Base-by-base conservation (phyloP, 2,329 filamentous ascomycete species). In the Colletotrichum shisoi region DNA sequence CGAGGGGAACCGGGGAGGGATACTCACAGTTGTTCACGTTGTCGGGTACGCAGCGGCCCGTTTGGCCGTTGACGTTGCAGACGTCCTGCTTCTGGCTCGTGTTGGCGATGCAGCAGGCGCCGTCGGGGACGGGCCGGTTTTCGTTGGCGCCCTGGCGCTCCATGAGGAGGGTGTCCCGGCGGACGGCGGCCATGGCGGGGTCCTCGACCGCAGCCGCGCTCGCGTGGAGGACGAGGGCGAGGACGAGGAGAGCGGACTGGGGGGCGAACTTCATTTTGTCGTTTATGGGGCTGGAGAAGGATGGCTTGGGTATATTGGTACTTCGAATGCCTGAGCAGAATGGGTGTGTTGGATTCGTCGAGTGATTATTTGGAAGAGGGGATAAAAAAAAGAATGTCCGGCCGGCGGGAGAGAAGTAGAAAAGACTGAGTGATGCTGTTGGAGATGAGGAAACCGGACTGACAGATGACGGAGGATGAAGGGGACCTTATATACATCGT, bases 41-140 rank as follows among this genome's bases (percentile, higher is more conserved):
- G 13, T 69, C 75, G 37, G 77, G 76, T 2, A 79, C 75, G 67
- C 77, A 78, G 42, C 74, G 73, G 21, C 77, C 77, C 9, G 65
- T 46, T 68, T 74, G 68, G 62, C 77, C 76, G 68, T 76, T 76
- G 62, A 74, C 71, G 24, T 53, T 72, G 74, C 77, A 79, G 57
- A 75, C 68, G 68, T 79, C 77, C 70, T 79, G 74, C 75, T 79
- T 79, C 49, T 78, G 68, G 66, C 67, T 75, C 4, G 72, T 76
- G 68, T 74, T 74, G 67, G 74, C 72, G 17, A 77, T 72, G 69
- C 77, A 79, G 74, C 77, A 79, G 40, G 70, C 69, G 44, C 77
- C 77, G 37, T 51, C 72, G 37, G 77, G 75, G 13, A 77, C 74
- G 15, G 77, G 77, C 17, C 77, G 73, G 71, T 74, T 72, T 48